Evolutionary conservation across 2,329 filamentous ascomycete genomes (phyloP).

Genomic region (Phyllosticta citriasiana): DNA sequence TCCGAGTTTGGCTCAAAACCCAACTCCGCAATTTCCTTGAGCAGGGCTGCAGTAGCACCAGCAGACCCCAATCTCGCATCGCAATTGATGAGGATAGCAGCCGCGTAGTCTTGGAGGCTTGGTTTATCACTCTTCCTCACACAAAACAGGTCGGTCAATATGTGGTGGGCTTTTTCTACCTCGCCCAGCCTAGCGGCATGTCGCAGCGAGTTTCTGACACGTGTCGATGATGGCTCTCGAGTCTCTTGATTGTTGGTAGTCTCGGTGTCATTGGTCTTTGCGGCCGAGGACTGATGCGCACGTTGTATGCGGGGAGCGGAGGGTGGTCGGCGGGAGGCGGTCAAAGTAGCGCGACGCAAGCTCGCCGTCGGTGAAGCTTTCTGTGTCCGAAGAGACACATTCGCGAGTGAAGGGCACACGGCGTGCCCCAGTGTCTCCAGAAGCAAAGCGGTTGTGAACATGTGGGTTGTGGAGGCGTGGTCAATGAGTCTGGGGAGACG

Average conservation of each 20-base stretch:
- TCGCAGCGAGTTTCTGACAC: not conserved
- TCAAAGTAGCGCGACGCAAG: not conserved
- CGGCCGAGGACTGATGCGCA: not conserved
- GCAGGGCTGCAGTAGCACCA: slow-evolving; percentile 49
- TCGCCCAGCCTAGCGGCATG: not conserved
- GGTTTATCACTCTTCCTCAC: slow-evolving; percentile 44
- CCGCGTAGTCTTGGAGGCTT: slow-evolving; percentile 57
- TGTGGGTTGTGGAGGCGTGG: not conserved
- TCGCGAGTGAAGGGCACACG: not conserved
- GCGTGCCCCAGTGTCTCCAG: not conserved
- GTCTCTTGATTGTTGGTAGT: not conserved
- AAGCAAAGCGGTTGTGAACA: not conserved
- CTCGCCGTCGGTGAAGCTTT: not conserved
- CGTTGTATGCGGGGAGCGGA: not conserved
- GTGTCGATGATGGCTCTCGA: not conserved
- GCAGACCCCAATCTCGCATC: slow-evolving; percentile 56
- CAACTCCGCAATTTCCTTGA: slow-evolving; percentile 60
- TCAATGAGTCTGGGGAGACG: not conserved
- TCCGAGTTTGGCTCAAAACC: slow-evolving; percentile 53
- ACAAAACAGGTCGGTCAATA: slow-evolving; percentile 42
- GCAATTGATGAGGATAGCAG: slow-evolving; percentile 62
- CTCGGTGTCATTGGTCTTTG: not conserved
- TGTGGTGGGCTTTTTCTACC: slow-evolving; percentile 23
- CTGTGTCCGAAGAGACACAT: not conserved
- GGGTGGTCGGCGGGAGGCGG: not conserved